Evolutionary conservation across 2,329 filamentous ascomycete species (phyloP).

Genomic region (Gnomoniopsis smithogilvyi): DNA sequence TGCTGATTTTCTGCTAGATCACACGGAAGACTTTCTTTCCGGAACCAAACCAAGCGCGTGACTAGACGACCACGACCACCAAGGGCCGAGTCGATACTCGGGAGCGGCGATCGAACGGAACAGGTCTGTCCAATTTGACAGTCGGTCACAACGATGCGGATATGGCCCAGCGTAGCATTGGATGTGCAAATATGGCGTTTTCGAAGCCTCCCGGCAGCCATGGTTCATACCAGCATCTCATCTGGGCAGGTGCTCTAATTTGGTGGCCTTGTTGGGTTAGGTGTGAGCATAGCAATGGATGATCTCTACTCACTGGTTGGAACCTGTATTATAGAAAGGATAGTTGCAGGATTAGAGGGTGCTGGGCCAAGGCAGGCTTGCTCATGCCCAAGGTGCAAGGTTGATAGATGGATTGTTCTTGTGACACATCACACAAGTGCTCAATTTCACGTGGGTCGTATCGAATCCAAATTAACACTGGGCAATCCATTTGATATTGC

Average conservation of each 20-base stretch:
- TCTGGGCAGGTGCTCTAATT: constrained; percentile 22
- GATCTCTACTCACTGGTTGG: constrained; percentile 51
- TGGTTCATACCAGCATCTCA: constrained; percentile 7
- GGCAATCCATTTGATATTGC: background rate
- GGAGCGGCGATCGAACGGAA: constrained; percentile 19
- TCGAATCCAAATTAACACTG: background rate
- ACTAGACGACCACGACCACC: background rate
- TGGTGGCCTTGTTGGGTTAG: constrained; percentile 12
- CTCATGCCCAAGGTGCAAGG: background rate
- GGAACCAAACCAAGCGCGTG: background rate
- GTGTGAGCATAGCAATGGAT: constrained; percentile 40
- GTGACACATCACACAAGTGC: background rate
- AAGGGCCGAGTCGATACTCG: background rate
- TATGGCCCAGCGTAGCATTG: background rate
- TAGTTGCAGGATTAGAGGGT: constrained; percentile 25
- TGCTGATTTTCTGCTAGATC: constrained; percentile 17
- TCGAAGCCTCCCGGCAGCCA: background rate
- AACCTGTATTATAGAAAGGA: constrained; percentile 46
- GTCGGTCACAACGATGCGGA: background rate
- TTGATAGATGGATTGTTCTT: background rate
- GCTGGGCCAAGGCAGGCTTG: background rate
- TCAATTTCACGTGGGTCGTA: background rate
- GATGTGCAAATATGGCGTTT: background rate
- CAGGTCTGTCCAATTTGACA: background rate
- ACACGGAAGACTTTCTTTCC: constrained; percentile 25